These are phyloP conservation scores for Torulaspora franciscae DNA, from an alignment of 805 yeast genomes.

Conservation along the genomic window DNA sequence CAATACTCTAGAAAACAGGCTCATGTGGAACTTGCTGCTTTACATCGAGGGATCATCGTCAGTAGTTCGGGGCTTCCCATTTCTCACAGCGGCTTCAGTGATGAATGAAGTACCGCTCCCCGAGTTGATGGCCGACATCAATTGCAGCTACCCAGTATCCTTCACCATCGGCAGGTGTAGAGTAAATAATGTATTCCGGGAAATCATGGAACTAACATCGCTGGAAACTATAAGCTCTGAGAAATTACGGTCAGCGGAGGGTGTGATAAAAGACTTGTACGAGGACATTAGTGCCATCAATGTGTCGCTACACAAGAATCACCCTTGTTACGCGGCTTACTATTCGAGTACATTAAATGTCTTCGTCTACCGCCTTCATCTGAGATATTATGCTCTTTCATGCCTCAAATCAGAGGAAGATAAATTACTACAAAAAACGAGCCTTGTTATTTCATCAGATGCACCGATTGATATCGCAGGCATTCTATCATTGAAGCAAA, in stretches of 20 bases:
- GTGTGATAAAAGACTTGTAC: slow-evolving; percentile 13
- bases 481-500: slow-evolving; percentile 15
- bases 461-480: slow-evolving; percentile 14
- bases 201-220: slow-evolving; percentile 21
- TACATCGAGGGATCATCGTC: slow-evolving; percentile 32
- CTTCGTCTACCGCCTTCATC: slow-evolving; percentile 26
- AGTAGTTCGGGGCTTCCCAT: slow-evolving; percentile 30
- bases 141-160: slow-evolving; percentile 13
- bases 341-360: slow-evolving; percentile 25
- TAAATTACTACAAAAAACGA: slow-evolving; percentile 12
- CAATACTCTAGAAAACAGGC: slow-evolving; percentile 1
- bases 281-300: slow-evolving; percentile 13
- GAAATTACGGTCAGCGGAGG: slow-evolving; percentile 5
- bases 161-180: slow-evolving; percentile 26
- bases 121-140: neutral
- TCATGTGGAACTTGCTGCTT: slow-evolving; percentile 26
- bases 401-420: slow-evolving; percentile 14
- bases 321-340: slow-evolving; percentile 14
- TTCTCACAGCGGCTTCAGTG: slow-evolving; percentile 15
- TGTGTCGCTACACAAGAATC: slow-evolving; percentile 5
- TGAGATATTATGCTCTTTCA: slow-evolving; percentile 23
- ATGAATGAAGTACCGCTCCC: slow-evolving; percentile 15
- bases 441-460: slow-evolving; percentile 1
- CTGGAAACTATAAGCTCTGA: slow-evolving; percentile 5
- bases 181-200: slow-evolving; percentile 20